Conservation (phyloP, 2,329 filamentous ascomycete species). For the Magnaporthiopsis poae region DNA sequence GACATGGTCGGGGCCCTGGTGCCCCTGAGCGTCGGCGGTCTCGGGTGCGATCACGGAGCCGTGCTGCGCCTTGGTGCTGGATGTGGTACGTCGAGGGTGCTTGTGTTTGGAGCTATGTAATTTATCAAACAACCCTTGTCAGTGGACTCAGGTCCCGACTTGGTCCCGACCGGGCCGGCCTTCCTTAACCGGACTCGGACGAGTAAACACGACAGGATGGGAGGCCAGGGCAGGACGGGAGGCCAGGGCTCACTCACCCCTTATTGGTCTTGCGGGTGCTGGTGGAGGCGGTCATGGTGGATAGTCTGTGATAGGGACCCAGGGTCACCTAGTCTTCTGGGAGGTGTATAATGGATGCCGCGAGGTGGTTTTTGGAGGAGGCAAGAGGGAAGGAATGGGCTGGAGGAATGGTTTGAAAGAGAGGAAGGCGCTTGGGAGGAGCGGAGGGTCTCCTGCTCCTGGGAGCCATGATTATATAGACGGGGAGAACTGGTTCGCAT, state of each 20-base stretch:
- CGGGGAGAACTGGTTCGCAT: not conserved
- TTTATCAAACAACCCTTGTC: no score
- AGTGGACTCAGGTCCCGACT: not conserved
- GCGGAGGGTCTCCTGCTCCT: rapidly evolving
- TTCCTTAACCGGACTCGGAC: not conserved
- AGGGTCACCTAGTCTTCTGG: no score
- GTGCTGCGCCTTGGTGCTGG: not conserved
- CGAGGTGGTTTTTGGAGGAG: not conserved
- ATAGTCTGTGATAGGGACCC: not conserved
- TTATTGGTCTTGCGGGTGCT: no score
- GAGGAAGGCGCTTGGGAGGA: not conserved
- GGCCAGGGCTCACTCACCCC: no score
- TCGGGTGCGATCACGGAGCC: not conserved
- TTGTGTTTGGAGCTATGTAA: not conserved
- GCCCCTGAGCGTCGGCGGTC: not conserved
- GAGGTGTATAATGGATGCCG: not conserved
- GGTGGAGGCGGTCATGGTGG: no score
- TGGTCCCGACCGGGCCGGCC: no score
- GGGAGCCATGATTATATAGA: not conserved
- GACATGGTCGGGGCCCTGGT: no score
- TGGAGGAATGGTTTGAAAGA: not conserved
- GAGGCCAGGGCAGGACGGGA: no score
- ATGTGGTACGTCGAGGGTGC: not conserved
- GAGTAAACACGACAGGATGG: not conserved
- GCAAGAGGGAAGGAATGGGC: not conserved